These are phyloP conservation scores for Ochromonas danica DNA, from an alignment of 108 stramenopile species.

Conservation along the genomic window DNA sequence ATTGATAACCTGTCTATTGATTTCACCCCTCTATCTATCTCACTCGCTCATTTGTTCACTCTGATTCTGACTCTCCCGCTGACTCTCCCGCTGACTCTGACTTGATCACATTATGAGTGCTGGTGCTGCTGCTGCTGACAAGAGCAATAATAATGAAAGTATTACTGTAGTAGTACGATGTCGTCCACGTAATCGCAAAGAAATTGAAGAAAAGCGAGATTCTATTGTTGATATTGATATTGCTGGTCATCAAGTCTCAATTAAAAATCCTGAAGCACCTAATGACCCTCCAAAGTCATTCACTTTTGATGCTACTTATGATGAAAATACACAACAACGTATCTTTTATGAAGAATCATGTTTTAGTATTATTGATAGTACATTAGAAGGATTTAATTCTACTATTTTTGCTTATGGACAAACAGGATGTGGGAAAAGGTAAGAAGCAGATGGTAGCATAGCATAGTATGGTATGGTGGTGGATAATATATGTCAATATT, in stretches of 20 bases:
- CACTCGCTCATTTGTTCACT: no score
- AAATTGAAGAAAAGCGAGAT: conserved; percentile 42
- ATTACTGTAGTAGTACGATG: conserved; percentile 65
- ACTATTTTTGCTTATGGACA: conserved; percentile 70
- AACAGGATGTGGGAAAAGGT: conserved; percentile 51
- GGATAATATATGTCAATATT: no score
- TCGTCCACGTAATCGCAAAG: conserved; percentile 58
- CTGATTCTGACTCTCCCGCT: no score
- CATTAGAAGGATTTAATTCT: conserved; percentile 65
- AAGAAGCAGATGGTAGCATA: no score
- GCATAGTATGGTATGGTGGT: no score
- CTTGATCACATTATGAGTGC: no score
- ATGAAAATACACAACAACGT: conserved; percentile 55
- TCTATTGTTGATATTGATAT: conserved; percentile 45
- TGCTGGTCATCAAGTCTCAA: conserved; percentile 25
- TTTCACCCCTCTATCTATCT: no score
- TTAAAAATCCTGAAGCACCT: conserved; percentile 25
- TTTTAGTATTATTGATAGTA: conserved; percentile 60
- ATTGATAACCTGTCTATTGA: no score
- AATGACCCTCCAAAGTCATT: conserved; percentile 48
- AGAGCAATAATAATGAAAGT: conserved; percentile 33
- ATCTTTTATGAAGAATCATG: conserved; percentile 61
- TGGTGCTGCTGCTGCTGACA: no score
- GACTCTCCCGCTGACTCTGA: no score
- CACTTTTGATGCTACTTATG: conserved; percentile 62